These are phyloP conservation scores for Laetiporus sulphureus DNA, from an alignment of 1,284 basidiomycete genomes.

Conservation along the genomic window DNA sequence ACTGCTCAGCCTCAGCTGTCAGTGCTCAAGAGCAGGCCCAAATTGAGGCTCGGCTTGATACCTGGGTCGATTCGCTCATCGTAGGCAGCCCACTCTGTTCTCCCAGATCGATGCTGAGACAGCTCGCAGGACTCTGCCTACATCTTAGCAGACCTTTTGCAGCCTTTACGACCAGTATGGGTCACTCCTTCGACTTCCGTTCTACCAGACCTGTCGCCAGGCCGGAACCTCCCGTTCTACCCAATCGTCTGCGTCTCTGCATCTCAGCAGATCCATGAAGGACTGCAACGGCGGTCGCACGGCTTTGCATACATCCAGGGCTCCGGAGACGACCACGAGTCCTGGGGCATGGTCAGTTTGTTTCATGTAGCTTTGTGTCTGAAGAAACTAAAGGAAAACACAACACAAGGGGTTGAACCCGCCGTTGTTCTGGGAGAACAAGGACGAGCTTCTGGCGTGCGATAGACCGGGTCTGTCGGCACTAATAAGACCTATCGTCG, in stretches of 20 bases:
- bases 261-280: slow-evolving; percentile 56
- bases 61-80: slow-evolving; percentile 58
- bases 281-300: slow-evolving; percentile 46
- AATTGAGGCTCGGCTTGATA: slow-evolving; percentile 56
- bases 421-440: slow-evolving; percentile 62
- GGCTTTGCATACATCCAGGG: slow-evolving; percentile 84
- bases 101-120: not conserved
- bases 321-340: slow-evolving; percentile 85
- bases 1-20: slow-evolving; percentile 60
- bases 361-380: too few relatives aligned
- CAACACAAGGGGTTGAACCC: slow-evolving; percentile 62
- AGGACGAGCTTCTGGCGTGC: slow-evolving; percentile 39
- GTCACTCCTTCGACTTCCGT: slow-evolving; percentile 49
- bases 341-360: slow-evolving; percentile 67
- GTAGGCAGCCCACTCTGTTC: slow-evolving; percentile 29
- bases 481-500: slow-evolving; percentile 41
- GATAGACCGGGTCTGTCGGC: slow-evolving; percentile 40
- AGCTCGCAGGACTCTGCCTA: slow-evolving; percentile 44
- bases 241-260: slow-evolving; percentile 78
- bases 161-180: slow-evolving; percentile 63
- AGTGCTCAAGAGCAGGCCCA: slow-evolving; percentile 70
- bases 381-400: too few relatives aligned
- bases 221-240: slow-evolving; percentile 32
- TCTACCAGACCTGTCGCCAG: slow-evolving; percentile 32
- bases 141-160: slow-evolving; percentile 36